A percentile compares a stretch with the other conserved stretches of the same genome.
Conservation (phyloP, 768 basidiomycete genomes). For the Austroboletus festivus region DNA sequence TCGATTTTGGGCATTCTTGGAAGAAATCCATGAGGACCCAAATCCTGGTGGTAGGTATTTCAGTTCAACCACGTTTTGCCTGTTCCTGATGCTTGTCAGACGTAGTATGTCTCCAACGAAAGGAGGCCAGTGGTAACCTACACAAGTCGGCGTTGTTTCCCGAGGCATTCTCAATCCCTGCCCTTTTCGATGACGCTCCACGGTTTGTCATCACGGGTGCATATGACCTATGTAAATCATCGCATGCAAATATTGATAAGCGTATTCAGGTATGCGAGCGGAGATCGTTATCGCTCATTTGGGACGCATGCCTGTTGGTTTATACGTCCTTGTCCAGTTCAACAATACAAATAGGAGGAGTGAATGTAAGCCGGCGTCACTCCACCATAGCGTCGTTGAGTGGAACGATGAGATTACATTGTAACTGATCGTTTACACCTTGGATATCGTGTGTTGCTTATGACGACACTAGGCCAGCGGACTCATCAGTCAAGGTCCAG, state of each 20-base stretch:
- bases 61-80: too few relatives aligned
- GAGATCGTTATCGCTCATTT: conserved; percentile 6
- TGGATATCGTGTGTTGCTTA: background rate
- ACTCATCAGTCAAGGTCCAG: background rate
- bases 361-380: background rate
- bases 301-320: conserved; percentile 13
- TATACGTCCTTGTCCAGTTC: conserved; percentile 6
- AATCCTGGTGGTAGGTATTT: too few relatives aligned
- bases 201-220: conserved; percentile 2
- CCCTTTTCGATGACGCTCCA: too few relatives aligned
- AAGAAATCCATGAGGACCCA: too few relatives aligned
- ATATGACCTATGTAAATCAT: background rate
- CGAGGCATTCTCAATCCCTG: too few relatives aligned
- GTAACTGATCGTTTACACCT: background rate
- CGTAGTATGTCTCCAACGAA: too few relatives aligned
- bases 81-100: too few relatives aligned
- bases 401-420: conserved; percentile 3
- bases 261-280: conserved; percentile 9
- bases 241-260: background rate
- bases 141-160: too few relatives aligned
- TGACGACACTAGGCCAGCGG: background rate
- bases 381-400: background rate
- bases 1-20: background rate
- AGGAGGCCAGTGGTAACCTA: too few relatives aligned
- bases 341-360: too few relatives aligned